phyloP scores from a whole-genome alignment of 371 early-diverging fungal species.

The Nematocida sp. region DNA sequence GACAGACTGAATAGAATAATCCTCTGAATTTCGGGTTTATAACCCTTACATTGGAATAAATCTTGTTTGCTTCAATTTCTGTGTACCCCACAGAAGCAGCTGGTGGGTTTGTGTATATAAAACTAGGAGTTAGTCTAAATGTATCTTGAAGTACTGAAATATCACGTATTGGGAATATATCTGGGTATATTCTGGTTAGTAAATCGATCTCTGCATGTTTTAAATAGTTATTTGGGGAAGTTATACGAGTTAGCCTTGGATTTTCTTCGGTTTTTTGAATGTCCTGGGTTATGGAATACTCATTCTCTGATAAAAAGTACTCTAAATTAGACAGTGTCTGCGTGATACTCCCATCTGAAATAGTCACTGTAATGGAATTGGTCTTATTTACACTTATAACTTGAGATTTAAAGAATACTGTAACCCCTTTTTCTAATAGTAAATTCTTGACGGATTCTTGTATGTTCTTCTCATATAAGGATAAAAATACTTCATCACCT shows the following conservation, averaged over 20 bases:
- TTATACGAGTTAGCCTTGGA: not conserved
- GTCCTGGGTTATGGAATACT: not conserved
- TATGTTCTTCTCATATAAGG: conserved; percentile 16
- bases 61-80: conserved; percentile 75
- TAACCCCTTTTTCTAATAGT: conserved; percentile 28
- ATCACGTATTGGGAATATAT: not conserved
- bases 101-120: conserved; percentile 89
- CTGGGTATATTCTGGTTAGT: not conserved
- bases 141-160: not conserved
- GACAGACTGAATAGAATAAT: conserved; percentile 48
- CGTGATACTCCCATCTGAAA: not conserved
- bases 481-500: not conserved
- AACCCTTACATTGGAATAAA: not conserved
- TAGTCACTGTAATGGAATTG: not conserved
- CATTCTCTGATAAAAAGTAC: not conserved
- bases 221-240: not conserved
- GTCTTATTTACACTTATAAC: not conserved
- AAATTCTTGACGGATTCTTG: conserved; percentile 15
- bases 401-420: not conserved
- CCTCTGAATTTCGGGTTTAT: conserved; percentile 45
- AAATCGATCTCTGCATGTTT: conserved; percentile 11
- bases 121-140: conserved; percentile 77
- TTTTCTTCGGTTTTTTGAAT: not conserved
- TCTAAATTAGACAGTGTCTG: conserved; percentile 1
- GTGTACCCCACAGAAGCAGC: conserved; percentile 79